phyloP scores from a whole-genome alignment of 2,329 filamentous ascomycete genomes.

The Ceratocystiopsis minuta region DNA sequence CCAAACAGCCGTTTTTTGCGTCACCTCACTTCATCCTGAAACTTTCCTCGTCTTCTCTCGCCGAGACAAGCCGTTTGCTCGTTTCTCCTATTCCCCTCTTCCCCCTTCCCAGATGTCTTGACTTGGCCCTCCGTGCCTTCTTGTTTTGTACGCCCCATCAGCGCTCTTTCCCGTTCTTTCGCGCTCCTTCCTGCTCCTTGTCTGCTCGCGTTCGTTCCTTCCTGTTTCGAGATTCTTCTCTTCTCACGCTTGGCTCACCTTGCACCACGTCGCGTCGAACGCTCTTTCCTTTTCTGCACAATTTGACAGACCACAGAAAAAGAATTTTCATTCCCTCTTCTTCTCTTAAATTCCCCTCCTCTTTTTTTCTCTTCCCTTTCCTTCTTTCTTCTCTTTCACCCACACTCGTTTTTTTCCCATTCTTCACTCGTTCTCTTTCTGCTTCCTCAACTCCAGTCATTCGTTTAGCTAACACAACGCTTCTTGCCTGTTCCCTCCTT shows the following conservation, averaged over 20 bases:
- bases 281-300: constrained; percentile 5
- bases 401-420: not conserved
- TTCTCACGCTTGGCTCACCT: too few species aligned
- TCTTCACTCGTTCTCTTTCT: not conserved
- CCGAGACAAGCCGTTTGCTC: not conserved
- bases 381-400: not conserved
- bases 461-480: too few species aligned
- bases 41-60: not conserved
- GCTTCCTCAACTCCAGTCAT: too few species aligned
- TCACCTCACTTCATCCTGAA: not conserved
- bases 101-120: not conserved
- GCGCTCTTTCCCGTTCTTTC: not conserved
- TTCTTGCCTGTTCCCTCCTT: too few species aligned
- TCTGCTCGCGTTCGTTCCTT: constrained; percentile 2
- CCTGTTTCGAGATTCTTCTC: constrained; percentile 4
- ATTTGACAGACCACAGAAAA: not conserved
- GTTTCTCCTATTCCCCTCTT: not conserved
- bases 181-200: constrained; percentile 1
- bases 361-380: not conserved
- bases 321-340: not conserved
- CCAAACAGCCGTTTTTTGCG: too few species aligned
- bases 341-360: not conserved
- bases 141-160: too few species aligned
- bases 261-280: not conserved
- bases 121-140: not conserved